Evolutionary conservation across 176 grass and related monocot genomes (phyloP).

Genomic region (Alopecurus myosuroides): DNA sequence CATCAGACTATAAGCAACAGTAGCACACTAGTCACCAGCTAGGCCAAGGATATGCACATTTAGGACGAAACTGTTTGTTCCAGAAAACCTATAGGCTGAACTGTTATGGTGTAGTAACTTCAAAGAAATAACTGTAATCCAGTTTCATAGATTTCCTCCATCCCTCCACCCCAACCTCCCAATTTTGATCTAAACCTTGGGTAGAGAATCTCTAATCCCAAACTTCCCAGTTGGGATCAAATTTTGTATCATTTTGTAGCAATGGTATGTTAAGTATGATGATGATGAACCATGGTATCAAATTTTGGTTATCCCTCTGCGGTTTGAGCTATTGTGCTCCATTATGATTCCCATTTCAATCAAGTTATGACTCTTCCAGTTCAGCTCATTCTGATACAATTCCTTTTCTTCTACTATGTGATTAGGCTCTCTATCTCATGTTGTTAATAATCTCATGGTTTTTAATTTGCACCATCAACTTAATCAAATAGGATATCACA

Average conservation of each 20-base stretch:
- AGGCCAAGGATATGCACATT: background rate
- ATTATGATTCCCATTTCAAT: constrained; percentile 99
- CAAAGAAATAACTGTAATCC: background rate
- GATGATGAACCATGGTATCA: constrained; percentile 92
- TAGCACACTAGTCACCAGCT: background rate
- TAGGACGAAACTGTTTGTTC: background rate
- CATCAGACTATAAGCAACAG: background rate
- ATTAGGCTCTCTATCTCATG: background rate
- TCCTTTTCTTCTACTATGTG: constrained; percentile 11
- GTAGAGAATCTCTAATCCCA: background rate
- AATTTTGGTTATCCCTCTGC: constrained; percentile 82
- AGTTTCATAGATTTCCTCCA: background rate
- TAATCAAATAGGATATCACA: constrained; percentile 2
- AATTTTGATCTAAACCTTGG: background rate
- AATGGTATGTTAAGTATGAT: constrained; percentile 91
- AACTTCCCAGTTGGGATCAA: background rate
- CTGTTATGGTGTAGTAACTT: background rate
- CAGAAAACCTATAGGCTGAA: background rate
- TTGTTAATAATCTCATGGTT: constrained; percentile 14
- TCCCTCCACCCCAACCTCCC: background rate
- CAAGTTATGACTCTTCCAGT: constrained; percentile 54
- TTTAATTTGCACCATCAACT: constrained; percentile 2
- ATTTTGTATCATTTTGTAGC: constrained; percentile 38
- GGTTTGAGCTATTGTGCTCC: constrained; percentile 92
- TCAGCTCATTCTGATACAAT: constrained; percentile 23